These are phyloP conservation scores for Camelina neglecta DNA, from an alignment of 345 rosid genomes.

Conservation along the genomic window DNA sequence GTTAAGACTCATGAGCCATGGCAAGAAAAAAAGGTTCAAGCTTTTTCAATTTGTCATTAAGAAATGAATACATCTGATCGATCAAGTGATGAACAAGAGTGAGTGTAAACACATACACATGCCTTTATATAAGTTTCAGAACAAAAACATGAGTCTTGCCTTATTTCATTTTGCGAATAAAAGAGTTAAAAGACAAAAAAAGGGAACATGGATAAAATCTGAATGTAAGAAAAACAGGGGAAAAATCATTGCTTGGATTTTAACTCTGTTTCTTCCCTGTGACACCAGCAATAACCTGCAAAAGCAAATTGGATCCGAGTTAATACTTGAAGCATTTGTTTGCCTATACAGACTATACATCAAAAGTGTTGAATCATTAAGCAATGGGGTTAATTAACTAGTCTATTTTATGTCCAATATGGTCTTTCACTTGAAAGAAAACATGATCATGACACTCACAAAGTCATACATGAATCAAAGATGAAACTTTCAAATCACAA, in stretches of 20 bases:
- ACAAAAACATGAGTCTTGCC: conserved; percentile 34
- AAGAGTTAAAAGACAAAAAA: conserved; percentile 18
- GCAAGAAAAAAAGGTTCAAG: conserved; percentile 25
- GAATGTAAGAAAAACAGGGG: conserved; percentile 29
- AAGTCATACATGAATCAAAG: conserved; percentile 7
- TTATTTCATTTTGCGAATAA: conserved; percentile 51
- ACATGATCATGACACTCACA: neutral
- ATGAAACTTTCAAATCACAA: conserved; percentile 12
- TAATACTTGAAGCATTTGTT: neutral
- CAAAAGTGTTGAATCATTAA: neutral
- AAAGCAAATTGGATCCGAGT: conserved; percentile 17
- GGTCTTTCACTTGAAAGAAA: neutral
- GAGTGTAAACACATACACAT: conserved; percentile 35
- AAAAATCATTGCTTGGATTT: conserved; percentile 21
- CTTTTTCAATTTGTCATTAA: conserved; percentile 16
- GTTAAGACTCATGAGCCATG: conserved; percentile 31
- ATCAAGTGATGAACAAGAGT: conserved; percentile 17
- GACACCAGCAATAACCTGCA: conserved; percentile 86
- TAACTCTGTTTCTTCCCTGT: conserved; percentile 71
- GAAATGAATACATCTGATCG: conserved; percentile 23
- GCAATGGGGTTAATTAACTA: neutral
- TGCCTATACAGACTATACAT: neutral
- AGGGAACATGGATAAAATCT: conserved; percentile 6
- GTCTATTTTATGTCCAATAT: neutral
- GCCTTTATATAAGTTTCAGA: conserved; percentile 38